Evolutionary conservation across 2,329 filamentous ascomycete species (phyloP).

Genomic region (Colletotrichum liaoningense): DNA sequence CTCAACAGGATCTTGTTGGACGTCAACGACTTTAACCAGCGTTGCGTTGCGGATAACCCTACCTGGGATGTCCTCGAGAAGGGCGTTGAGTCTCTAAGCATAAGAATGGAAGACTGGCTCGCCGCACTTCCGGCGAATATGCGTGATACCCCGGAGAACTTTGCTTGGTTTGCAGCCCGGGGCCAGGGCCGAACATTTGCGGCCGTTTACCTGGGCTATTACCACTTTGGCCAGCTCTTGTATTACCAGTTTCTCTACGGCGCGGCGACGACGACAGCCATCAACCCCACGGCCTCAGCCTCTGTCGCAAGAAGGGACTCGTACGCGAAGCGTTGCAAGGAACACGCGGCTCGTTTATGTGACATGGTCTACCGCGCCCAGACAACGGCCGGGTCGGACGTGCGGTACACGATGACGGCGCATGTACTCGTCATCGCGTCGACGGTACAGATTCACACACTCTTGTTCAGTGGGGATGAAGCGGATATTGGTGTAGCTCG

Average conservation of each 20-base stretch:
- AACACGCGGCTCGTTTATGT: conserved; percentile 51
- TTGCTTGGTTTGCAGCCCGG: conserved; percentile 47
- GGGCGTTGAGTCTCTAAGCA: conserved; percentile 44
- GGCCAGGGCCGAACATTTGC: conserved; percentile 56
- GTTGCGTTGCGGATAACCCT: conserved; percentile 42
- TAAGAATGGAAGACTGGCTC: conserved; percentile 49
- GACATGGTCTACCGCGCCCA: conserved; percentile 53
- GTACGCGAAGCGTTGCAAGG: conserved; percentile 53
- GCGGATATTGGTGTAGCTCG: conserved; percentile 48
- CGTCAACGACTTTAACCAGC: conserved; percentile 53
- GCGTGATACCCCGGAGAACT: conserved; percentile 51
- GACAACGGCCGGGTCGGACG: conserved; percentile 49
- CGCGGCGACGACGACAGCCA: conserved; percentile 36
- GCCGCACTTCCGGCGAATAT: conserved; percentile 47
- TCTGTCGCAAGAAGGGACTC: conserved; percentile 41
- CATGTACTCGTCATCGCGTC: conserved; percentile 60
- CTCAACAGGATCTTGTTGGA: conserved; percentile 48
- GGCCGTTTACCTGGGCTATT: conserved; percentile 58
- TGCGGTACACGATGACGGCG: conserved; percentile 56
- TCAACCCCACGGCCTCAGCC: conserved; percentile 22
- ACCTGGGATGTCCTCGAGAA: conserved; percentile 43
- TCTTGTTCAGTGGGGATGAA: conserved; percentile 53
- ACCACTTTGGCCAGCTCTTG: conserved; percentile 58
- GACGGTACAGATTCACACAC: conserved; percentile 57
- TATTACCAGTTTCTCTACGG: conserved; percentile 56